Conservation (phyloP, 2,329 filamentous ascomycete species). For the Neocatenulostroma microsporum region DNA sequence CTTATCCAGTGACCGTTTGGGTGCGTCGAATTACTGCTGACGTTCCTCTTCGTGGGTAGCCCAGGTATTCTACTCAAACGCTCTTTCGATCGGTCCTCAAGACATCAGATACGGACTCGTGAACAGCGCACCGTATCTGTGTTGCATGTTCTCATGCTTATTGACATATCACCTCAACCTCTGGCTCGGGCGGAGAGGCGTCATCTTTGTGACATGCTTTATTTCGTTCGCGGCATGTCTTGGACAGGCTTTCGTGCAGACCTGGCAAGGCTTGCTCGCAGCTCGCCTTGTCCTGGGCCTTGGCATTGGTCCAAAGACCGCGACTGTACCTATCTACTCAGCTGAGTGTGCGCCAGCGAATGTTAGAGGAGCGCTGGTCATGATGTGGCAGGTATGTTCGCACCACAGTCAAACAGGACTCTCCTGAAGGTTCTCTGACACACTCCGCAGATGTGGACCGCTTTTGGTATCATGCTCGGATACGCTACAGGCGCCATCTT, state of each 20-base stretch:
- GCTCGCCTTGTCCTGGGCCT: constrained; percentile 68
- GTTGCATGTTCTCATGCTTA: too few relatives aligned
- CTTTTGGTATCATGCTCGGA: constrained; percentile 54
- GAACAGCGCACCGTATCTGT: too few relatives aligned
- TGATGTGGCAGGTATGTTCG: constrained; percentile 70
- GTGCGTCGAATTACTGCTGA: too few relatives aligned
- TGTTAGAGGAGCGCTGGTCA: constrained; percentile 60
- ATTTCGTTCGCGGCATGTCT: constrained; percentile 51
- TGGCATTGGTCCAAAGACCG: constrained; percentile 35
- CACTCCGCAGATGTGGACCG: constrained; percentile 36
- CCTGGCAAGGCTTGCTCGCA: constrained; percentile 53
- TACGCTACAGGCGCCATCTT: constrained; percentile 58
- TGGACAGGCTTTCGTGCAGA: constrained; percentile 53
- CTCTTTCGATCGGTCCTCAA: too few relatives aligned
- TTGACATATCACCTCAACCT: constrained; percentile 32
- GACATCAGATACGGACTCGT: too few relatives aligned
- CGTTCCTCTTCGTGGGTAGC: too few relatives aligned
- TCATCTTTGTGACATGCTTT: constrained; percentile 34
- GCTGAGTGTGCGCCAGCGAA: constrained; percentile 41
- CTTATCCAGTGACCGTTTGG: too few relatives aligned
- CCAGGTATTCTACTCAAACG: too few relatives aligned
- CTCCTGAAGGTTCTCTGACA: too few relatives aligned
- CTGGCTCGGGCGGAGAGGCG: constrained; percentile 31
- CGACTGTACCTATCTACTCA: constrained; percentile 38
- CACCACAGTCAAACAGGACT: too few relatives aligned